Percentiles rank a stretch among this genome's conserved stretches.
Evolutionary conservation across 768 basidiomycete genomes (phyloP).

Genomic region (Mycena sanguinolenta): DNA sequence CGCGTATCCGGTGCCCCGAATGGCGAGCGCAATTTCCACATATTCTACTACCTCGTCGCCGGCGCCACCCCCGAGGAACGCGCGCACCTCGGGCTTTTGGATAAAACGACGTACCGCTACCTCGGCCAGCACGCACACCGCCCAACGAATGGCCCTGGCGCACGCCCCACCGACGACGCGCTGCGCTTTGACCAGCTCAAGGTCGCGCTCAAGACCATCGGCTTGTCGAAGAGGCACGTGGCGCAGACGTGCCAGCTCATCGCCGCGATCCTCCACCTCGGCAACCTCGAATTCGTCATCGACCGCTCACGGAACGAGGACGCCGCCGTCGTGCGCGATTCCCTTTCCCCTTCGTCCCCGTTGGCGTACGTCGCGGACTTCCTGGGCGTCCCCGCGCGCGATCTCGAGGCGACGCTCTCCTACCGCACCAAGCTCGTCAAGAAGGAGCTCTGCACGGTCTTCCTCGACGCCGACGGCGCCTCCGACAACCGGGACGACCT

Average conservation of each 20-base stretch:
- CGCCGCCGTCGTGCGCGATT: conserved; percentile 91
- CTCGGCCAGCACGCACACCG: conserved; percentile 80
- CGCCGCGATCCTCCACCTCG: conserved; percentile 96
- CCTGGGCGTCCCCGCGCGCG: conserved; percentile 81
- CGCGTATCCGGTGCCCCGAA: conserved; percentile 90
- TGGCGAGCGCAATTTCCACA: conserved; percentile 97
- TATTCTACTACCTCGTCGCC: conserved; percentile 96
- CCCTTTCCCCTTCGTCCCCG: too few species aligned
- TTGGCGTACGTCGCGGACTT: conserved; percentile 94
- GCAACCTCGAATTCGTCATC: conserved; percentile 92
- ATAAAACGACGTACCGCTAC: conserved; percentile 88
- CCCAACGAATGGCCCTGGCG: conserved; percentile 52
- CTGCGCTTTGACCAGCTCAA: conserved; percentile 82
- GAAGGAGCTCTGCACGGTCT: conserved; percentile 97
- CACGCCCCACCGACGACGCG: conserved; percentile 83
- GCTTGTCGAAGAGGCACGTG: conserved; percentile 91
- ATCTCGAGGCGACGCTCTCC: conserved; percentile 84
- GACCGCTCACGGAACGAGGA: conserved; percentile 90
- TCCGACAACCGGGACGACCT: conserved; percentile 95
- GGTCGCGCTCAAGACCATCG: conserved; percentile 83
- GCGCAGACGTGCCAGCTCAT: conserved; percentile 96
- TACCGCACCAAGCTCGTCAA: conserved; percentile 94
- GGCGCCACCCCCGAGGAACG: conserved; percentile 92
- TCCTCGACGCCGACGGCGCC: conserved; percentile 94
- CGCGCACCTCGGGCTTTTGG: conserved; percentile 86